Conservation (phyloP, 306 rosid species). For the Vigna unguiculata region DNA sequence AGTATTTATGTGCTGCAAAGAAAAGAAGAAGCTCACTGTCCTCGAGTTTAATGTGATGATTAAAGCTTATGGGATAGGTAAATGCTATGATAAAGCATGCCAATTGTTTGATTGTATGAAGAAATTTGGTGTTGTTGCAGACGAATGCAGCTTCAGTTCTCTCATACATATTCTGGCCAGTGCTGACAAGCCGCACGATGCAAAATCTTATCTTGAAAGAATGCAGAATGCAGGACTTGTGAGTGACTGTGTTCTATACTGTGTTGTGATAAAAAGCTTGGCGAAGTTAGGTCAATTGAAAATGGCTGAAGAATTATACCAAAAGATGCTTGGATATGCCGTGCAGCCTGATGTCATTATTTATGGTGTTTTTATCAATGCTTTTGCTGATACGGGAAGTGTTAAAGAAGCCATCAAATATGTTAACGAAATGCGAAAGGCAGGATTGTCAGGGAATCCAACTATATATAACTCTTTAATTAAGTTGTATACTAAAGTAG, state of each 20-base stretch:
- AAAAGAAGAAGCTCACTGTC: slow-evolving; percentile 61
- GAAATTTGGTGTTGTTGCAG: slow-evolving; percentile 58
- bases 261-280: slow-evolving; percentile 76
- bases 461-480: slow-evolving; percentile 72
- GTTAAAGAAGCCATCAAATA: slow-evolving; percentile 67
- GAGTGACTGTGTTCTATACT: slow-evolving; percentile 72
- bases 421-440: slow-evolving; percentile 64
- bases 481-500: slow-evolving; percentile 82
- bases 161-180: slow-evolving; percentile 75
- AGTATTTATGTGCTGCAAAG: slow-evolving; percentile 73
- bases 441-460: slow-evolving; percentile 62
- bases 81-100: slow-evolving; percentile 63
- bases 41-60: slow-evolving; percentile 60
- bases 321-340: slow-evolving; percentile 66
- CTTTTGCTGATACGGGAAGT: slow-evolving; percentile 74
- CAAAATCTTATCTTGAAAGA: slow-evolving; percentile 63
- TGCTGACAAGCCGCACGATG: slow-evolving; percentile 70
- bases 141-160: slow-evolving; percentile 73
- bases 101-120: slow-evolving; percentile 71
- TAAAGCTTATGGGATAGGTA: slow-evolving; percentile 82
- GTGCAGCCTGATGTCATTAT: slow-evolving; percentile 73
- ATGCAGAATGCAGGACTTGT: slow-evolving; percentile 79
- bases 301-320: slow-evolving; percentile 63
- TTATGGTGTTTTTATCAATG: slow-evolving; percentile 75
- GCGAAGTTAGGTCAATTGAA: slow-evolving; percentile 67